A percentile compares a stretch with the other conserved stretches of the same genome.
phyloP scores from a whole-genome alignment of 495 filamentous ascomycete species.

The Thozetella sp. region DNA sequence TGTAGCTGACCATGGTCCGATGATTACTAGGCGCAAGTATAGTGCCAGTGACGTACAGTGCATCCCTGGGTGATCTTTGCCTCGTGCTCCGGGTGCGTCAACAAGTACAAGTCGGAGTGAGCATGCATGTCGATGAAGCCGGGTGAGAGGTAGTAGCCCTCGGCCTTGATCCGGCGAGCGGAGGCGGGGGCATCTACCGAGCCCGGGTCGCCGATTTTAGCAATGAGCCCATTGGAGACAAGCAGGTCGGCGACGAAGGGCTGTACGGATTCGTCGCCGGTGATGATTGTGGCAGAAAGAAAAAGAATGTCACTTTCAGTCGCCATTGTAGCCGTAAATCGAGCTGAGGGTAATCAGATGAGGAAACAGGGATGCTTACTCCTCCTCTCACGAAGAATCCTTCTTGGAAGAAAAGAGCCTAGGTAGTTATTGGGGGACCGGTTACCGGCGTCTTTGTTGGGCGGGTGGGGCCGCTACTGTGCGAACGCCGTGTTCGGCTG shows the following conservation, averaged over 20 bases:
- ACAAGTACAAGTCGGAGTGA: slow-evolving; percentile 5
- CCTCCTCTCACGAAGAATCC: too few species aligned
- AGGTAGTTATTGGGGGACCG: too few species aligned
- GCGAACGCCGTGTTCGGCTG: too few species aligned
- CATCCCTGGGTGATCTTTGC: slow-evolving; percentile 8
- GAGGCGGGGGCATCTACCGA: slow-evolving; percentile 2
- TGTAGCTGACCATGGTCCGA: background rate
- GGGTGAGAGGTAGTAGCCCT: slow-evolving; percentile 4
- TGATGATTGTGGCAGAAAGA: slow-evolving; percentile 4
- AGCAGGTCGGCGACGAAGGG: slow-evolving; percentile 6
- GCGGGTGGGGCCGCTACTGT: too few species aligned
- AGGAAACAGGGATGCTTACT: too few species aligned
- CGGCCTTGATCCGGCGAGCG: background rate
- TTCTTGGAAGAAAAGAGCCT: too few species aligned
- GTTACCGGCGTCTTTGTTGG: too few species aligned
- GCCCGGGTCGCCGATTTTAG: slow-evolving; percentile 2
- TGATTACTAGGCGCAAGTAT: background rate
- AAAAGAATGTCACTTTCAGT: slow-evolving; percentile 9
- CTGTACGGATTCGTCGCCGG: slow-evolving; percentile 5
- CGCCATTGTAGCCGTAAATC: too few species aligned
- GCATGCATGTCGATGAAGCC: slow-evolving; percentile 8
- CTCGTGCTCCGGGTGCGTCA: slow-evolving; percentile 4
- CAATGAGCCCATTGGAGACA: slow-evolving; percentile 1
- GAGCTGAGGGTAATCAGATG: too few species aligned
- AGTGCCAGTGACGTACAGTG: background rate